These are phyloP conservation scores for Sphagnum contortum DNA, from an alignment of 225 moss, liverwort and hornwort species.

Conservation along the genomic window DNA sequence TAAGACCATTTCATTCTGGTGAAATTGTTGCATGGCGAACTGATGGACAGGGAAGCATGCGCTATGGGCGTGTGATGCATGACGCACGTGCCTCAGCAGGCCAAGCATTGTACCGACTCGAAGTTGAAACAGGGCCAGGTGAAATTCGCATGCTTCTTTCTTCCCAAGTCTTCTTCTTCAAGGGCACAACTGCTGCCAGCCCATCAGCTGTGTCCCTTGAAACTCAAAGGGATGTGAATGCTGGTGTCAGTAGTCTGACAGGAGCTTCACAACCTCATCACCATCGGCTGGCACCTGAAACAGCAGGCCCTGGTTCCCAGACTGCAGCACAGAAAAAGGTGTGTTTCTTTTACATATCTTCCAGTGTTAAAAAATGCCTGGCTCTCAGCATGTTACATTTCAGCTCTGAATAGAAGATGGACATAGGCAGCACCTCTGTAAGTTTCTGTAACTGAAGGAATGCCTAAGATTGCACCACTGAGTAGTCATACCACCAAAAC, in stretches of 20 bases:
- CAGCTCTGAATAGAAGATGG: too few relatives aligned
- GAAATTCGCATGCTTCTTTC: conserved; percentile 60
- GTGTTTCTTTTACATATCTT: neutral
- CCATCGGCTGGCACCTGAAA: neutral
- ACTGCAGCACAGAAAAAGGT: neutral
- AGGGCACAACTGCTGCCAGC: conserved; percentile 49
- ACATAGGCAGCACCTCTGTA: too few relatives aligned
- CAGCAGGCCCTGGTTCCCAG: conserved; percentile 3
- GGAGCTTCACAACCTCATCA: conserved; percentile 9
- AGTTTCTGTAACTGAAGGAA: too few relatives aligned
- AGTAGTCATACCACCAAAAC: too few relatives aligned
- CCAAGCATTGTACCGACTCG: conserved; percentile 76
- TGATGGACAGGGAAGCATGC: conserved; percentile 51
- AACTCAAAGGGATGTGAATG: conserved; percentile 13
- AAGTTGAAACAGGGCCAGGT: conserved; percentile 65
- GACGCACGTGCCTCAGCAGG: conserved; percentile 82
- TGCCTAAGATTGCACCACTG: too few relatives aligned
- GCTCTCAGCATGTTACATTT: too few relatives aligned
- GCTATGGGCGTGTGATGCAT: conserved; percentile 68
- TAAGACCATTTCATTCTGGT: conserved; percentile 78
- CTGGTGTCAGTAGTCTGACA: conserved; percentile 7
- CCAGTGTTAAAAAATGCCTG: neutral
- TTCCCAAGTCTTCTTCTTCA: conserved; percentile 77
- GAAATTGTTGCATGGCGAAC: conserved; percentile 82
- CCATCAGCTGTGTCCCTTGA: conserved; percentile 7